Conservation (phyloP, 805 yeast species). For the Candida berthetii region DNA sequence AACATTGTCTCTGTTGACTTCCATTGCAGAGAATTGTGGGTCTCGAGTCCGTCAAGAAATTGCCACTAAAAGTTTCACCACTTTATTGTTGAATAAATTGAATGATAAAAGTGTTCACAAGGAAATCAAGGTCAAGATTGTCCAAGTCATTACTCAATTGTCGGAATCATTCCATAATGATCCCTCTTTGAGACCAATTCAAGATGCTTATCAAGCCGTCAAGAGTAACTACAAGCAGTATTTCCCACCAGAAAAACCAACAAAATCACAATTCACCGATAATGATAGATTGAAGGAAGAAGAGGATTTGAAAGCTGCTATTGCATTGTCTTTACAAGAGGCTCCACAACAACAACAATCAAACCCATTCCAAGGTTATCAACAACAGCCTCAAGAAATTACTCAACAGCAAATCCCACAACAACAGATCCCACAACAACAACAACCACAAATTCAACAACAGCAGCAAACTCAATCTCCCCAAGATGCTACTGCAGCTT, state of each 20-base stretch:
- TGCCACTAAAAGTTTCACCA: constrained; percentile 50
- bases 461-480: constrained; percentile 3
- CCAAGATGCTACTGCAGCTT: constrained; percentile 8
- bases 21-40: constrained; percentile 75
- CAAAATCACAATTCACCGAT: constrained; percentile 40
- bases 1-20: constrained; percentile 45
- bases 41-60: constrained; percentile 59
- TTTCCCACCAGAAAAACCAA: constrained; percentile 50
- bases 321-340: constrained; percentile 55
- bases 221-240: constrained; percentile 32
- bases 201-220: constrained; percentile 50
- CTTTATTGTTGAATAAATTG: constrained; percentile 39
- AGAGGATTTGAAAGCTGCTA: constrained; percentile 69
- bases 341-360: constrained; percentile 8
- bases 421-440: constrained; percentile 12
- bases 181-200: constrained; percentile 69
- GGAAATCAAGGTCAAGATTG: constrained; percentile 58
- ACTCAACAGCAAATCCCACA: constrained; percentile 4
- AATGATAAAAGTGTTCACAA: constrained; percentile 53
- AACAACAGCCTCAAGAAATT: background rate
- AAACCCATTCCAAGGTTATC: background rate
- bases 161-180: constrained; percentile 60
- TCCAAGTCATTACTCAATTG: constrained; percentile 65
- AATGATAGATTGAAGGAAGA: constrained; percentile 59
- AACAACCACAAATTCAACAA: constrained; percentile 9